Evolutionary conservation across 495 filamentous ascomycete species (phyloP).

Genomic region (Hypoxylon fragiforme): DNA sequence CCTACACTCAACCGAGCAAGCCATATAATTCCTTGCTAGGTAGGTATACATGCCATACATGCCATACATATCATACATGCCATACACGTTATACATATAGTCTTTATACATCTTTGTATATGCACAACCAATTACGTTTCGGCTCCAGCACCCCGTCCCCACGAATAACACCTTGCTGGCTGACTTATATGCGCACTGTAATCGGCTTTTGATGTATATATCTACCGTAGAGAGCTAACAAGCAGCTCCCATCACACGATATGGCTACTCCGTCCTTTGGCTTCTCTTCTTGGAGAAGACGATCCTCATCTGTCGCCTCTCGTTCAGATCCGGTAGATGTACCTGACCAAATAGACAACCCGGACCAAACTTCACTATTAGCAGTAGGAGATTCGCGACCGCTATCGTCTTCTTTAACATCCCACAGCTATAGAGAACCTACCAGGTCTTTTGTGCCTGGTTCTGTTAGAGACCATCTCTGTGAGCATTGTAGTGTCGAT

Average conservation of each 20-base stretch:
- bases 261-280: constrained; percentile 44
- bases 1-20: not conserved
- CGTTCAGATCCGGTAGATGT: constrained; percentile 35
- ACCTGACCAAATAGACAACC: constrained; percentile 17
- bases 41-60: not conserved
- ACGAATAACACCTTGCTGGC: constrained; percentile 13
- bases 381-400: constrained; percentile 33
- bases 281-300: constrained; percentile 46
- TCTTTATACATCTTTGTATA: constrained; percentile 14
- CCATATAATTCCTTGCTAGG: constrained; percentile 5
- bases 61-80: not conserved
- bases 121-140: constrained; percentile 4
- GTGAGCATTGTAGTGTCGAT: constrained; percentile 46
- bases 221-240: constrained; percentile 13
- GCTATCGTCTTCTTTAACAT: constrained; percentile 47
- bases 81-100: not conserved
- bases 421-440: constrained; percentile 61
- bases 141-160: not conserved
- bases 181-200: constrained; percentile 21
- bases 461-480: constrained; percentile 64
- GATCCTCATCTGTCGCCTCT: constrained; percentile 42
- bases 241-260: constrained; percentile 14
- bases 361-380: constrained; percentile 18
- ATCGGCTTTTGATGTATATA: constrained; percentile 15
- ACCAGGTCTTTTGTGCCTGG: constrained; percentile 80